Conservation (phyloP, 805 yeast genomes). For the Nakazawaea siamensis region DNA sequence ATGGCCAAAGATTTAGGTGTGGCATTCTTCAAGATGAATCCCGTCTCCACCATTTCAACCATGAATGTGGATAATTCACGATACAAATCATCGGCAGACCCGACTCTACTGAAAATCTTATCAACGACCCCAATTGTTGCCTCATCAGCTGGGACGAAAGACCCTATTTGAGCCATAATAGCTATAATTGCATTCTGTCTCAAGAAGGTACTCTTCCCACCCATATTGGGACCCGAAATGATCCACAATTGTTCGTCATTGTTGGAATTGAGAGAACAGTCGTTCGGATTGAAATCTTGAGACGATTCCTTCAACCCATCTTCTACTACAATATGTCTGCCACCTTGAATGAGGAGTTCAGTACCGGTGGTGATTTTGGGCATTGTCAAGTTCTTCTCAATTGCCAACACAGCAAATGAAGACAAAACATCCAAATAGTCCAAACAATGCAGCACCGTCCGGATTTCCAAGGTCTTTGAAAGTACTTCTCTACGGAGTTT, state of each 20-base stretch:
- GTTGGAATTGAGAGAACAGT: constrained; percentile 23
- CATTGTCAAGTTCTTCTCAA: constrained; percentile 55
- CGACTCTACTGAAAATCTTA: constrained; percentile 70
- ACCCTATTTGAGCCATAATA: constrained; percentile 68
- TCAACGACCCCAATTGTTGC: constrained; percentile 72
- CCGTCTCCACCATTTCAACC: constrained; percentile 88
- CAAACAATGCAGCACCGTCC: constrained; percentile 39
- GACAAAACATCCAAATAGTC: constrained; percentile 67
- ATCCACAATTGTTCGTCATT: constrained; percentile 34
- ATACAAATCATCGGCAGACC: constrained; percentile 76
- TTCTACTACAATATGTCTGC: constrained; percentile 86
- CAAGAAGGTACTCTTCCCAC: constrained; percentile 72
- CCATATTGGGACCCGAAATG: constrained; percentile 90
- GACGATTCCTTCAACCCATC: constrained; percentile 48
- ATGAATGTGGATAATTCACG: constrained; percentile 82
- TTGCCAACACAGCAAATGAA: constrained; percentile 65
- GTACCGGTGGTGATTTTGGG: constrained; percentile 52
- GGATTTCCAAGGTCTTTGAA: constrained; percentile 32
- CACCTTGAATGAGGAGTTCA: constrained; percentile 44
- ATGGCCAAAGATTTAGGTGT: constrained; percentile 65
- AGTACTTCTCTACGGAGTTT: constrained; percentile 40
- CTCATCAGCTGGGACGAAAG: constrained; percentile 57
- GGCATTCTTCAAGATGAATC: constrained; percentile 57
- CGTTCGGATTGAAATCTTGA: constrained; percentile 38
- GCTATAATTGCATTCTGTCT: constrained; percentile 65